Base-by-base conservation (phyloP, 2,329 filamentous ascomycete genomes). In the Alternaria triticimaculans region DNA sequence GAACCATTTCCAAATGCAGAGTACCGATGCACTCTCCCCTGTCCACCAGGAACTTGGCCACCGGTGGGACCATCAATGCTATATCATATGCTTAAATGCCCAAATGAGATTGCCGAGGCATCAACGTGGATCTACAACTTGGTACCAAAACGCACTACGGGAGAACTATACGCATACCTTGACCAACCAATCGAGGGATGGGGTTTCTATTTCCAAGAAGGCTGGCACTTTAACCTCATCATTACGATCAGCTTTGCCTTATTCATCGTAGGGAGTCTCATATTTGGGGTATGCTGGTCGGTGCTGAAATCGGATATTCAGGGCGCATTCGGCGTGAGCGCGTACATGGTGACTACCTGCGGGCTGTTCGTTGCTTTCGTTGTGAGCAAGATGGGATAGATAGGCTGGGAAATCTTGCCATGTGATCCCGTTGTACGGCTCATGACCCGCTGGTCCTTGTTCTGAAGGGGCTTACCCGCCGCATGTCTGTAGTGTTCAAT, bases 131-230 rank as follows among this genome's bases (percentile, higher is more conserved):
- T 55, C 7, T 26, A 28, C 5, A 3, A 55, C 5, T 9, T 18
- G 1, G 37, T 28, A 0, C 33, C 37, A 0, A 55, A 55, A 9
- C 21, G 37, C 3, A 0, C 14, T 3, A 10, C 3, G 3, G 33
- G 33, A 0, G 14, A 25, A 20, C 1, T 55, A 1, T 3, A 2
- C 0, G 4, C 4, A 28, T 5, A 1, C 3, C 1, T 8, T 3
- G 33, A 26, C 6, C 21, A 41, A 0, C 33, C 51, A 28, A 6
- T 3, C 1, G 14, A 44, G 1, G 33, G 51, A 14, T 44, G 37
- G 51, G 37, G 37, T 0, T 28, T 44, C 6, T 56, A 46, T 3
- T 46, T 56, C n/a, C 11, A 33, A 23, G 25, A 56, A 21, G 43
- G 37, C n/a, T 56, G 25, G 54, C 26, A 56, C 10, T 30, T 46